phyloP scores from a whole-genome alignment of 1,284 basidiomycete genomes.

The Exsudoporus floridanus region DNA sequence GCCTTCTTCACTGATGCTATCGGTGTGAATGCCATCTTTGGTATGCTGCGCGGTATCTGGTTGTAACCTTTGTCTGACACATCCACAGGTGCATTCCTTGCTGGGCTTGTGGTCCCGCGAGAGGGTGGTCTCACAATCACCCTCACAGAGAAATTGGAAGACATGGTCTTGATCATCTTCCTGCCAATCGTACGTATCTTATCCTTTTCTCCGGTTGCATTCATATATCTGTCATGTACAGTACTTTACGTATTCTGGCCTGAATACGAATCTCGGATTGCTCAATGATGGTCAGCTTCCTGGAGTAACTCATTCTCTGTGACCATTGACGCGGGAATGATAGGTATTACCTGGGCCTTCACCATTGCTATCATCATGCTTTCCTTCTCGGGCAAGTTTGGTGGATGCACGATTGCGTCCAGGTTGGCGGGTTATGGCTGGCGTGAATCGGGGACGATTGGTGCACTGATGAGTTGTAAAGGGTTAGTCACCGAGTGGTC shows the following conservation, averaged over 20 bases:
- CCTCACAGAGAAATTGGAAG: constrained; percentile 81
- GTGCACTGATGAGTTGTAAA: constrained; percentile 94
- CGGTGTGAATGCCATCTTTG: constrained; percentile 90
- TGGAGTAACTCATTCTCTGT: background rate
- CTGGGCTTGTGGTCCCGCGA: constrained; percentile 87
- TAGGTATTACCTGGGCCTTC: constrained; percentile 88
- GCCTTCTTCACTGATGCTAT: constrained; percentile 94
- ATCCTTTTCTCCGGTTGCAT: constrained; percentile 12
- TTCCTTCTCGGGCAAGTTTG: constrained; percentile 84
- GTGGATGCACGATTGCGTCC: constrained; percentile 72
- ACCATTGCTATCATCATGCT: constrained; percentile 78
- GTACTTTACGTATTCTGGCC: constrained; percentile 87
- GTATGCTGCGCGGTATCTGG: constrained; percentile 36
- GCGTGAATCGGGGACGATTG: constrained; percentile 84
- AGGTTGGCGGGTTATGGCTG: constrained; percentile 67
- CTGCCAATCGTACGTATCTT: constrained; percentile 66
- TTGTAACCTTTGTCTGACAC: constrained; percentile 39
- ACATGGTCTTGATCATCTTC: constrained; percentile 78
- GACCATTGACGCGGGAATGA: constrained; percentile 44
- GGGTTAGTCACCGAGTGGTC: constrained; percentile 51
- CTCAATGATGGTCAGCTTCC: constrained; percentile 58
- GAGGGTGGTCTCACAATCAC: constrained; percentile 83
- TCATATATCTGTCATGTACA: constrained; percentile 29
- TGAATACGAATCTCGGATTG: constrained; percentile 84
- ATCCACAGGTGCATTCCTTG: constrained; percentile 72